phyloP scores from a whole-genome alignment of 2,329 filamentous ascomycete species.

The Geosmithia morbida region DNA sequence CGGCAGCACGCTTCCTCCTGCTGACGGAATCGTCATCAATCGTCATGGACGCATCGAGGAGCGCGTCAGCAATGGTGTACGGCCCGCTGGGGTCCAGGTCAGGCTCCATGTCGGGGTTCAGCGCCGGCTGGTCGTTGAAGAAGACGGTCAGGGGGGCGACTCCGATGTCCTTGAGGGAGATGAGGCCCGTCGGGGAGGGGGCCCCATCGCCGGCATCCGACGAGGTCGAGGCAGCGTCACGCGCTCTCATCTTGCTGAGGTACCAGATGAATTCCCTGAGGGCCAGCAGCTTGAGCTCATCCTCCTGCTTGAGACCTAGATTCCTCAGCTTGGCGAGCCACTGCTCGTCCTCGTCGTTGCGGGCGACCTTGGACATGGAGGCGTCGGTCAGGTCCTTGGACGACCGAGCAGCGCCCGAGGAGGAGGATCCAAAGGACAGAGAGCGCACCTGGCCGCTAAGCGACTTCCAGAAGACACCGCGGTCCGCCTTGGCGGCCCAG shows the following conservation, averaged over 20 bases:
- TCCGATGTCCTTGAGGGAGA: slow-evolving; percentile 60
- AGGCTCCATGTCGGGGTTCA: slow-evolving; percentile 18
- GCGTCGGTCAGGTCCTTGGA: slow-evolving; percentile 40
- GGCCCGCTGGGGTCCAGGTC: slow-evolving; percentile 24
- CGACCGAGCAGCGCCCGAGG: slow-evolving; percentile 26
- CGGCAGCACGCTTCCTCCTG: slow-evolving; percentile 33
- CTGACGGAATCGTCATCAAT: slow-evolving; percentile 59
- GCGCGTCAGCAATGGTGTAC: slow-evolving; percentile 78
- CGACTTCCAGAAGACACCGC: slow-evolving; percentile 77
- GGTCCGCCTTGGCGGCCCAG: slow-evolving; percentile 74
- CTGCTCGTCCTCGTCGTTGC: slow-evolving; percentile 85
- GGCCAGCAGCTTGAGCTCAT: slow-evolving; percentile 79
- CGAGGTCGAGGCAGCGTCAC: slow-evolving; percentile 23
- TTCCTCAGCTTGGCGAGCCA: slow-evolving; percentile 81
- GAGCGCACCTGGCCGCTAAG: slow-evolving; percentile 47
- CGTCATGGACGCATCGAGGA: slow-evolving; percentile 82
- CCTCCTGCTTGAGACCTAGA: slow-evolving; percentile 66
- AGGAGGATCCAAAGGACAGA: slow-evolving; percentile 42
- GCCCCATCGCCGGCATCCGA: slow-evolving; percentile 14
- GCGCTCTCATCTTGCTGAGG: slow-evolving; percentile 56
- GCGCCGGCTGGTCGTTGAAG: slow-evolving; percentile 63
- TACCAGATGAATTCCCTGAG: slow-evolving; percentile 87
- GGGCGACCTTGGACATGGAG: slow-evolving; percentile 48
- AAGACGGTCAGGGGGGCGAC: slow-evolving; percentile 81
- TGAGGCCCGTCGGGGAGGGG: slow-evolving; percentile 22